Evolutionary conservation across 176 grass and related monocot genomes (phyloP), one percentile per base, ranked within the genome.

Genomic region (Zizania latifolia): DNA sequence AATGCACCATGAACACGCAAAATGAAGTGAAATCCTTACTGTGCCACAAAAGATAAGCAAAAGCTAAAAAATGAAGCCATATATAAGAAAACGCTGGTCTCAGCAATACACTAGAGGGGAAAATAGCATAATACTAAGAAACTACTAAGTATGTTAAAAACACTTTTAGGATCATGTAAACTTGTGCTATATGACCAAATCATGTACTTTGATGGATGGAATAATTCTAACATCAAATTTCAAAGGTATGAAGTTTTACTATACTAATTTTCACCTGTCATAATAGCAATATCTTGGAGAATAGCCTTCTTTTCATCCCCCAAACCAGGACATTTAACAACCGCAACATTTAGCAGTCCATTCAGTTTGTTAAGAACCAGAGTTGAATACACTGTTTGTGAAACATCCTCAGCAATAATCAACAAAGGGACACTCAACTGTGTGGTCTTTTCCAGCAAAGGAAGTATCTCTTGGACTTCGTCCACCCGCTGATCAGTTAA

Each of bases 361-460:
- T 83, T 91, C 62, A 86, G 68, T 79, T 98, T 98, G 78, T 94
- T 98, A 72, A 98, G 90, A 75, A 94, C 81, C 22, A 98, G 84
- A 24, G 88, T 85, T 30, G 78, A 85, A 44, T 87, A 88, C 35
- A 92, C 91, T 27, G 59, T 39, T 68, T 82, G 81, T 0, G 91
- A 92, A 53, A 98, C 84, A 83, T 98, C 94, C 80, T 97, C 88
- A 15, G 88, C 88, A 87, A 97, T 93, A 78, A 97, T 93, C 75
- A 93, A 87, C 61, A 97, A 84, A 28, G 94, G 91, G 53, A 87
- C 88, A 81, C 94, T 89, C 72, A 97, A 81, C 48, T 93, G 90
- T 70, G 81, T 83, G 22, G 86, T 87, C 67, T 97, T 97, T 74
- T 97, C 90, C 32, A 93, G 83, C 53, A 97, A 82, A 74, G 90